Evolutionary conservation across 352 stramenopile species (phyloP), one percentile per base, ranked within the genome.

Genomic region (Pythium sukuiense): DNA sequence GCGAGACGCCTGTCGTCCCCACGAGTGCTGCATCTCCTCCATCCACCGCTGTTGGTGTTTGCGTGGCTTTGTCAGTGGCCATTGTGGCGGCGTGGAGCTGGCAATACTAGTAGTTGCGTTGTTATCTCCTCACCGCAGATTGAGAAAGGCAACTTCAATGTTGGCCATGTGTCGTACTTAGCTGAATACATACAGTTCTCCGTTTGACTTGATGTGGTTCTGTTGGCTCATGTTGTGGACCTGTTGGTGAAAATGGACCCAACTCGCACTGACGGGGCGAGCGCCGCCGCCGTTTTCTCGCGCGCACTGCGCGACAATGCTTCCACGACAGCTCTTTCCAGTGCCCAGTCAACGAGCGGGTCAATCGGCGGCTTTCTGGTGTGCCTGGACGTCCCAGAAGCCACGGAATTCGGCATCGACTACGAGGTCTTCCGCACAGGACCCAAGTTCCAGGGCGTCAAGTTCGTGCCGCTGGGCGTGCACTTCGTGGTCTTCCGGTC

Each of bases 361-460:
- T 27, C 41, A 12, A 57, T 87, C 30, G 84, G 86, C 41, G 85
- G 85, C 48, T 92, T 92, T 54, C 69, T 96, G 37, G 85, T 96
- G 63, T 96, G 87, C 70, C 72, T 96, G 35, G 83, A 92, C 45
- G 85, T 96, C n/a, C 87, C 87, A 11, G 46, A 73, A 55, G 76
- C 62, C 54, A 94, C 83, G 6, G 87, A 96, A 71, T 92, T 96
- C 41, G 87, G 87, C 58, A 73, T 96, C 53, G 87, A 96, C 73
- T 96, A 96, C 67, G 83, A 94, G 60, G 76, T 93, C 16, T 96
- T 93, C 65, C 83, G 87, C 57, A 93, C 85, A 1, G 87, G 85
- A 3, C 46, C 76, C 3, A 85, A 87, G 57, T 96, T 96, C 63
- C 78, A 88, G 50, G 87, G 87, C 61, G 83, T 96, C 63, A 96